Evolutionary conservation across 148 eudicot species (phyloP), one percentile per base, ranked within the genome.

Genomic region (Amaranthus palmeri): DNA sequence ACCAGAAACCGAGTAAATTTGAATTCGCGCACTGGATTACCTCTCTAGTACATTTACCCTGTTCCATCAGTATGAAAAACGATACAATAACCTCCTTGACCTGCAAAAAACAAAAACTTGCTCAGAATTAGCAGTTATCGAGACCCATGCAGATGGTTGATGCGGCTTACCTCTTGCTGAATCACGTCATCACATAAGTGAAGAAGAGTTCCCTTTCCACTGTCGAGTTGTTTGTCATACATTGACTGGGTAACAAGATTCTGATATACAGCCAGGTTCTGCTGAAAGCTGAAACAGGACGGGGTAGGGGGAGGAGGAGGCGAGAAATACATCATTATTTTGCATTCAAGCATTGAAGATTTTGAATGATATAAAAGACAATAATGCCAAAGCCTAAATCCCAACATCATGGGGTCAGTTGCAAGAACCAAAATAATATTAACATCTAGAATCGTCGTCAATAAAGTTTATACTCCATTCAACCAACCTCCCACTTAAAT

Each of bases 201-300:
- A 65, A 88, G 88, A 83, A 95, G 97, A 72, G 99, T 95, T 77
- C 99, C 97, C 81, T 81, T 89, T 83, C 99, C 97, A 74, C 98
- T 91, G 81, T 95, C 98, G 52, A 95, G 83, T 78, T 95, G 98
- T 77, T 95, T 95, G 82, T 95, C 98, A 76, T 95, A 95, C 99
- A 95, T 95, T 47, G 97, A 95, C 77, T 92, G 90, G 36, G 99
- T 95, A 54, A 92, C 93, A 80, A 95, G 73, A 74, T 86, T 95
- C 84, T 75, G 93, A 81, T 95, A 95, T 14, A 84, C 74, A 74
- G 88, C 92, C 93, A 95, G 73, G 80, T 92, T 95, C 77, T 80
- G 85, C 80, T 95, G 96, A 85, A 92, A 95, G 79, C 99, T 95
- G 80, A 72, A 82, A 72, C 40, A 47, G 62, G 60, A 73, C 49